Conservation (phyloP, 176 grass and related monocot species). For the Carex myosuroides region DNA sequence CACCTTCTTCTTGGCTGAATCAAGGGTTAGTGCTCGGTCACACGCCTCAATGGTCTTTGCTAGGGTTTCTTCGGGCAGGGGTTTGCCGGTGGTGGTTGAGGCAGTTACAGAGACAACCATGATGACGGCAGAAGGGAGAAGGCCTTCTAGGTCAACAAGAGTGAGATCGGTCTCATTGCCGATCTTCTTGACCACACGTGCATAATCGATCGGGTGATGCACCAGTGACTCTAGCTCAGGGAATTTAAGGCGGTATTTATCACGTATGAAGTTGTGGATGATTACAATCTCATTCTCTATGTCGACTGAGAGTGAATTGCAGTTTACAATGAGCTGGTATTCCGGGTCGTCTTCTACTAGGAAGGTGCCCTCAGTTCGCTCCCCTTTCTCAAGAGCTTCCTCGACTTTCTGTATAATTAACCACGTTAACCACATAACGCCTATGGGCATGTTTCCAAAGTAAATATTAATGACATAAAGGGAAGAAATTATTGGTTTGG, state of each 20-base stretch:
- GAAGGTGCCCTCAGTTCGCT: conserved; percentile 40
- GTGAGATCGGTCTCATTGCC: conserved; percentile 86
- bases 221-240: conserved; percentile 85
- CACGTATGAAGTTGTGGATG: conserved; percentile 92
- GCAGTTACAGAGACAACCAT: conserved; percentile 80
- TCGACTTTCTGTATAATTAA: conserved; percentile 67
- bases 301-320: conserved; percentile 80
- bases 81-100: conserved; percentile 85
- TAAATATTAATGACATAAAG: too few relatives aligned
- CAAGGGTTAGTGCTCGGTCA: conserved; percentile 67
- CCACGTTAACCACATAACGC: neutral
- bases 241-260: conserved; percentile 80
- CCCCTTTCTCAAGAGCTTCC: conserved; percentile 58
- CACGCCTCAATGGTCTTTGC: conserved; percentile 69
- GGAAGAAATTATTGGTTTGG: too few relatives aligned
- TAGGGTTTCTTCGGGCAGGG: conserved; percentile 66
- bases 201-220: conserved; percentile 92
- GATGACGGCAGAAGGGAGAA: conserved; percentile 88
- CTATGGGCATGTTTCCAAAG: too few relatives aligned
- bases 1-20: conserved; percentile 83
- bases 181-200: conserved; percentile 86
- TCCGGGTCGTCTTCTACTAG: conserved; percentile 75
- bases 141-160: conserved; percentile 73
- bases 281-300: conserved; percentile 93
- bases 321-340: conserved; percentile 87